Conservation (phyloP, 768 basidiomycete genomes). For the Lactifluus piperatus region DNA sequence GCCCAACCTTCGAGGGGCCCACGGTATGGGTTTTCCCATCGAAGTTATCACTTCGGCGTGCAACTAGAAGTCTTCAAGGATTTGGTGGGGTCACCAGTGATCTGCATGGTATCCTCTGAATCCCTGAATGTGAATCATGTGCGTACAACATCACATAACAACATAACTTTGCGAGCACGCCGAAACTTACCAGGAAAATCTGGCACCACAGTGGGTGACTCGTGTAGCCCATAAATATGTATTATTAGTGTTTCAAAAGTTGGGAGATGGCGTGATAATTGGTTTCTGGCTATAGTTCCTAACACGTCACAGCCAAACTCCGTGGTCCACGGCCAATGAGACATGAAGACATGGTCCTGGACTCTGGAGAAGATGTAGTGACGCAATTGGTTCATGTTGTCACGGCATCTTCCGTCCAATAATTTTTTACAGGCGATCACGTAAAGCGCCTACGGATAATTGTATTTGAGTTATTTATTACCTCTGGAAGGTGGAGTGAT, state of each 20-base stretch:
- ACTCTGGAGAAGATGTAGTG: neutral
- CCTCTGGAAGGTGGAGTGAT: neutral
- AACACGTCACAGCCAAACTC: no score
- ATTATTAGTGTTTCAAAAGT: neutral
- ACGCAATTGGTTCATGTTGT: neutral
- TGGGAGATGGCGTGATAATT: neutral
- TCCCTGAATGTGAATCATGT: neutral
- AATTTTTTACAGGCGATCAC: neutral
- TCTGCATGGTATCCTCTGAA: neutral
- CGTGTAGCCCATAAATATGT: neutral
- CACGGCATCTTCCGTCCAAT: neutral
- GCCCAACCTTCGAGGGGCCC: neutral
- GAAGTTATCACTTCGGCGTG: neutral
- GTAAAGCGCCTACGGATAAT: neutral
- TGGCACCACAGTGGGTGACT: neutral
- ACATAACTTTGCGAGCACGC: neutral
- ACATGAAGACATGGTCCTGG: neutral
- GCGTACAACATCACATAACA: neutral
- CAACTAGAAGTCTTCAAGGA: neutral
- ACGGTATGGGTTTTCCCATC: neutral
- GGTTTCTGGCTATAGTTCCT: no score
- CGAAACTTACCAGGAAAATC: neutral
- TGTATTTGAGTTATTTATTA: neutral
- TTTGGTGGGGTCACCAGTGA: neutral
- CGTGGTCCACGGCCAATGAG: neutral